A percentile compares a stretch with the other conserved stretches of the same genome.
Evolutionary conservation across 2,329 filamentous ascomycete genomes (phyloP).

Genomic region (Colletotrichum sp.): DNA sequence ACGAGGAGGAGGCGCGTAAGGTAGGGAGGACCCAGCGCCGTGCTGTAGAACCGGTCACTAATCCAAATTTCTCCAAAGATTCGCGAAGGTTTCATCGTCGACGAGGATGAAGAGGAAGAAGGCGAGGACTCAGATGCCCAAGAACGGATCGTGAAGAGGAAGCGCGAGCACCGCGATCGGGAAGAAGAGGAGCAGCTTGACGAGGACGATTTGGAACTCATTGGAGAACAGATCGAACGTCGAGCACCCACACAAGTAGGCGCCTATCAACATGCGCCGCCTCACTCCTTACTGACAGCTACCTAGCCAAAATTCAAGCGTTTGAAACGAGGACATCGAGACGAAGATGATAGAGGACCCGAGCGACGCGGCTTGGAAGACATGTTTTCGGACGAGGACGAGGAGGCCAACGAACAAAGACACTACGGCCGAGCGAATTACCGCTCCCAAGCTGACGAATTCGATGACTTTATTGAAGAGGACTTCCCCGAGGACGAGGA

Average conservation of each 20-base stretch:
- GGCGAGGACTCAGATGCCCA: constrained; percentile 62
- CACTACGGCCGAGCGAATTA: constrained; percentile 56
- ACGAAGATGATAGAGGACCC: constrained; percentile 69
- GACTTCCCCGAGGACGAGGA: constrained; percentile 90
- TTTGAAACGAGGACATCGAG: constrained; percentile 87
- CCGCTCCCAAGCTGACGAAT: constrained; percentile 74
- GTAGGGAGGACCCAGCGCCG: constrained; percentile 49
- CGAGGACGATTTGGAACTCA: constrained; percentile 94
- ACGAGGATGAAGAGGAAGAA: constrained; percentile 82
- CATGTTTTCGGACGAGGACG: constrained; percentile 96
- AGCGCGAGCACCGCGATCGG: constrained; percentile 76
- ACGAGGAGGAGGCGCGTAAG: constrained; percentile 81
- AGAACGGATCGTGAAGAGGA: constrained; percentile 69
- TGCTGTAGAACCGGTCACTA: constrained; percentile 20
- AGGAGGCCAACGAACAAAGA: constrained; percentile 66
- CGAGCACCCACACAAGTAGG: constrained; percentile 73
- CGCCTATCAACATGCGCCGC: neutral
- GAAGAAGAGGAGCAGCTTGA: constrained; percentile 90
- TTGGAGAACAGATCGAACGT: constrained; percentile 80
- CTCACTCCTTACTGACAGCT: neutral
- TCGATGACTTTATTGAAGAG: constrained; percentile 96
- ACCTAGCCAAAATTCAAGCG: constrained; percentile 89
- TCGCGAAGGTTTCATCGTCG: constrained; percentile 94
- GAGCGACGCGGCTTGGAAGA: constrained; percentile 80
- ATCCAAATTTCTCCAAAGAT: constrained; percentile 56